These are phyloP conservation scores for Diaporthe amygdali DNA, from an alignment of 2,329 filamentous ascomycete species.

Conservation along the genomic window DNA sequence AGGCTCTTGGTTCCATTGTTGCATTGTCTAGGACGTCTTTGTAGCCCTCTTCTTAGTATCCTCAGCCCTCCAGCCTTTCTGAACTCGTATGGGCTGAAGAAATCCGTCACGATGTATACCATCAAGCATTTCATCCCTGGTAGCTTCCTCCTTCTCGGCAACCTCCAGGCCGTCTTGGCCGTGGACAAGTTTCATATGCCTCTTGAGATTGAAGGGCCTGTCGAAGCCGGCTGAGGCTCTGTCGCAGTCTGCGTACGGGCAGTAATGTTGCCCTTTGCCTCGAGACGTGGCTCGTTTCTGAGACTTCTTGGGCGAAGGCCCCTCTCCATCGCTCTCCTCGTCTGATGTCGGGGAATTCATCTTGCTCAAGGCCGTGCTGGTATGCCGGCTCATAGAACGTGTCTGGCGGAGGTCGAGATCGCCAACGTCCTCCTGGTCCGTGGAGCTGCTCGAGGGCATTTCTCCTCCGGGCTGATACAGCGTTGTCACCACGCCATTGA, in stretches of 20 bases:
- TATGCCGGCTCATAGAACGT: constrained; percentile 20
- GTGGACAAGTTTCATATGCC: constrained; percentile 54
- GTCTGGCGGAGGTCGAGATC: neutral
- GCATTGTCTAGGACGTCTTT: neutral
- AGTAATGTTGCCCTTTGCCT: constrained; percentile 36
- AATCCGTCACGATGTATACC: constrained; percentile 74
- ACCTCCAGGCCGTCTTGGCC: constrained; percentile 26
- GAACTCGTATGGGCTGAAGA: constrained; percentile 57
- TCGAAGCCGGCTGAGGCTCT: constrained; percentile 42
- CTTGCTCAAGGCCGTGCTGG: constrained; percentile 23
- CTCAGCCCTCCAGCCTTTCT: constrained; percentile 52
- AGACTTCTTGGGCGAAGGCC: neutral
- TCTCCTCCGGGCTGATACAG: constrained; percentile 37
- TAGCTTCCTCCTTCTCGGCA: constrained; percentile 37
- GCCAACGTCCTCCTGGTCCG: constrained; percentile 23
- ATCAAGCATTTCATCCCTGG: constrained; percentile 60
- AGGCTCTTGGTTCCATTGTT: neutral
- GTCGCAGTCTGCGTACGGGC: constrained; percentile 42
- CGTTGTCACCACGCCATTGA: constrained; percentile 37
- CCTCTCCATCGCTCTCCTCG: neutral
- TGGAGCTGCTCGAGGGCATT: constrained; percentile 14
- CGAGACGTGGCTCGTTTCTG: constrained; percentile 27
- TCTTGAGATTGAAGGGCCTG: constrained; percentile 39
- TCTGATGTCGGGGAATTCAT: neutral
- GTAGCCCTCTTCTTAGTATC: constrained; percentile 32